These are phyloP conservation scores for Alnus glutinosa DNA, from an alignment of 306 rosid genomes.

Conservation along the genomic window DNA sequence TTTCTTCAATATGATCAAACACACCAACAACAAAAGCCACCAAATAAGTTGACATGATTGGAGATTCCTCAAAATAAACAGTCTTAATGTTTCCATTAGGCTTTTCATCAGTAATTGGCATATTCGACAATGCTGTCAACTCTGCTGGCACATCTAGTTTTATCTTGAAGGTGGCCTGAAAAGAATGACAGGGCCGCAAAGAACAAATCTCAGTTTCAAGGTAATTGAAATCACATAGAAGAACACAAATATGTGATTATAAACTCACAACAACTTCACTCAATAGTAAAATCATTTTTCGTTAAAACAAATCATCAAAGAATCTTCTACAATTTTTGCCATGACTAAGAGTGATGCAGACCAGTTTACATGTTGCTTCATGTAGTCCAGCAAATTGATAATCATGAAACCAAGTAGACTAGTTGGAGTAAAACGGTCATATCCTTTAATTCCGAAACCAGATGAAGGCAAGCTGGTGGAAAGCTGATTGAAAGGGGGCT, in stretches of 20 bases:
- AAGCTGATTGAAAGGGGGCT: too few species aligned
- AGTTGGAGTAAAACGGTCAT: too few species aligned
- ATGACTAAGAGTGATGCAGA: too few species aligned
- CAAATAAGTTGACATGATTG: slow-evolving; percentile 68
- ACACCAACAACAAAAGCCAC: slow-evolving; percentile 61
- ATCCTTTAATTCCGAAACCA: too few species aligned
- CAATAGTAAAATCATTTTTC: neutral
- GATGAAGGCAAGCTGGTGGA: too few species aligned
- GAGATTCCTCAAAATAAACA: slow-evolving; percentile 55
- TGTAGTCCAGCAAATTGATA: too few species aligned
- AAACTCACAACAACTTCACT: neutral
- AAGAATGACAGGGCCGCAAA: slow-evolving; percentile 1
- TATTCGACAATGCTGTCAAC: slow-evolving; percentile 62
- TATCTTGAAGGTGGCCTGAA: slow-evolving; percentile 65
- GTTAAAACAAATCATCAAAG: neutral
- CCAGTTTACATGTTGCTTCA: too few species aligned
- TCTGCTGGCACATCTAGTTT: slow-evolving; percentile 53
- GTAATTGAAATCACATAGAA: neutral
- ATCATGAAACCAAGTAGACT: too few species aligned
- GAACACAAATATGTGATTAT: neutral
- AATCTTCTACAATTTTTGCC: neutral
- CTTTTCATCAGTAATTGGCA: slow-evolving; percentile 56
- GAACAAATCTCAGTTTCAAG: neutral
- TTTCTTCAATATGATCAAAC: slow-evolving; percentile 57
- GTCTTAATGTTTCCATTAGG: slow-evolving; percentile 45